Base-by-base conservation (phyloP, 2,329 filamentous ascomycete genomes). In the Colletotrichum theobromicola region DNA sequence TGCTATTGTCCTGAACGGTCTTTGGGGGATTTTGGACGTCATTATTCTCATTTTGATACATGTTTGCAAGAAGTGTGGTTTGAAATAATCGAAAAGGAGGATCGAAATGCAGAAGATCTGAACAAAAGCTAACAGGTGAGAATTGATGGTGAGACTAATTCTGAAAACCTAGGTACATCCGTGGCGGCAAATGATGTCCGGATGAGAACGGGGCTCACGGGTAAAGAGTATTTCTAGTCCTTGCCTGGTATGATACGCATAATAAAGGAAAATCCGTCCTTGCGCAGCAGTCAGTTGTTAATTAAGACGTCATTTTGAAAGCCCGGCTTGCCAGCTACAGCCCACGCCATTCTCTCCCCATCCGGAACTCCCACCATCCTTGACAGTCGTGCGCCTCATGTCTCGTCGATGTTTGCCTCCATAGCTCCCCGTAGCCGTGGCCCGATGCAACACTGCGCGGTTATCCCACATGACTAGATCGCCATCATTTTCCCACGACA, bases 91-190 rank as follows among this genome's bases (percentile, higher is more conserved):
- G n/a, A 7, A 1, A 21, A 46, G 7, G 1, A 46, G 5, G 5
- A 46, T 46, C 9, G 4, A 46, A 46, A 46, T 46, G 42, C 6
- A 46, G 9, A 46, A 1, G 21, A 13, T 46, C 42, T 46, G 13
- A 7, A 46, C 13, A 13, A 21, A 1, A 46, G 5, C n/a, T 13
- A 10, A 21, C 0, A 13, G 5, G n/a, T n/a, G 42, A 46, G 42
- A 0, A 5, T 46, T n/a, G 10, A n/a, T n/a, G 0, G 42, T 10
- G n/a, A 4, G 7, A 10, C n/a, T 21, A 2, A 46, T 6, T 46
- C 2, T 6, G 13, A 12, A 0, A n/a, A 5, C n/a, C n/a, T 7
- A 6, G n/a, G n/a, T 12, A 10, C 42, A 46, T 12, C n/a, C n/a
- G 42, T 7, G n/a, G 12, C 42, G 42, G 42, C 42, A 46, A 46